Base-by-base conservation (phyloP, 768 basidiomycete genomes). In the Fistulinella prunicolor region DNA sequence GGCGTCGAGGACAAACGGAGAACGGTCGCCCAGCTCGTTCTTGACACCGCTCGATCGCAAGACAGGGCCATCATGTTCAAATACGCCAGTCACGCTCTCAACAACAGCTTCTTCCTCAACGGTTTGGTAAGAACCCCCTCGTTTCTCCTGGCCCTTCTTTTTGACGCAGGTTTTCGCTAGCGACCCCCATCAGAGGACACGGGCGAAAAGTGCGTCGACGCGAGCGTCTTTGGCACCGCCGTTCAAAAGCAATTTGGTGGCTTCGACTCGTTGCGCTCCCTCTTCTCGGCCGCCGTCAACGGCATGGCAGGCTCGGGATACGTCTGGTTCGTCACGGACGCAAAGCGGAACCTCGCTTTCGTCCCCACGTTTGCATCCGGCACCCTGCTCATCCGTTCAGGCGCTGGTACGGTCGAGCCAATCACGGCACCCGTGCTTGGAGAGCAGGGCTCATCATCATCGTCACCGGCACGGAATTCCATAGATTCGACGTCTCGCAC, bases 51-150 rank as follows among this genome's bases (percentile, higher is more conserved):
- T 0, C 58, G 70, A 14, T 70, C 80, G 24, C 79, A 78, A 36
- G 71, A 78, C 20, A 70, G 81, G 44, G 76, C 82, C 1, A 68
- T 94, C 44, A 80, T 82, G 21, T 98, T 94, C 69, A 95, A 89
- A 68, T 93, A 94, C 61, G 93, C 94, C 4, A 87, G 87, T 54
- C 79, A 91, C 39, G 90, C 95, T 6, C 73, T 97, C 52, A 99
- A 98, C 72, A 98, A 96, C 67, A 83, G 84, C 57, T 98, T 91
- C 78, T 98, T 98, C 76, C 77, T 99, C 23, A 79, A 89, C 55
- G 77, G 76, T 48, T 75, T 99, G 32, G 95, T 97, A 65, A 43
- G 92, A 76, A 23, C 12, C 5, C 19, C 19, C 6, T 14, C 1
- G 28, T 34, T 12, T 34, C 14, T 16, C 32, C 12, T 34, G 7